Evolutionary conservation across 345 rosid species (phyloP).

Genomic region (Ceriops zippeliana): DNA sequence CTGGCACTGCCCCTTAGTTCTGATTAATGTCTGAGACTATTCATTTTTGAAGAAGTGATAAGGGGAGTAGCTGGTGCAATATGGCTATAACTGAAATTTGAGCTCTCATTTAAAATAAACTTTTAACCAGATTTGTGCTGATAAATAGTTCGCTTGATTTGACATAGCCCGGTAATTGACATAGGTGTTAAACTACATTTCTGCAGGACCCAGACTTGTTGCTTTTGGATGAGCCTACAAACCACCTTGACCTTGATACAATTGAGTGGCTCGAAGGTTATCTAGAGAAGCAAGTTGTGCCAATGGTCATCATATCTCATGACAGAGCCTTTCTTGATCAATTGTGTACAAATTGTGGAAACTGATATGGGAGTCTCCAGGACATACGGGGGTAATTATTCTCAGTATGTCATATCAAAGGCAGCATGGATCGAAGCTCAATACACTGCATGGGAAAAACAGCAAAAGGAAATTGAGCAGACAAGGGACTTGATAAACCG

Average conservation of each 20-base stretch:
- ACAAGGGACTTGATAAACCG: slow-evolving; percentile 68
- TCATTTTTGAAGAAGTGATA: slow-evolving; percentile 7
- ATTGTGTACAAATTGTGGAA: slow-evolving; percentile 91
- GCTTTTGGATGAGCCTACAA: slow-evolving; percentile 93
- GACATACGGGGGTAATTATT: slow-evolving; percentile 82
- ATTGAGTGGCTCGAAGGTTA: slow-evolving; percentile 98
- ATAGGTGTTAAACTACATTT: neutral
- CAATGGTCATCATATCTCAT: slow-evolving; percentile 94
- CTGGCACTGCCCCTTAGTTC: too few relatives aligned
- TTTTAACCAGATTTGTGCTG: neutral
- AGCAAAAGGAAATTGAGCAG: slow-evolving; percentile 80
- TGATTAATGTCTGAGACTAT: neutral
- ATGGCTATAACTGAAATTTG: neutral
- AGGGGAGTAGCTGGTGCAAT: neutral
- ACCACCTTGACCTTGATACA: slow-evolving; percentile 93
- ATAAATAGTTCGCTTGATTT: neutral
- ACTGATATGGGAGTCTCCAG: slow-evolving; percentile 92
- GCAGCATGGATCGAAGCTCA: slow-evolving; percentile 78
- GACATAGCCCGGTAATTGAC: neutral
- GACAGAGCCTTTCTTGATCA: slow-evolving; percentile 97
- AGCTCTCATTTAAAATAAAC: neutral
- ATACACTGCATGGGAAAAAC: slow-evolving; percentile 83
- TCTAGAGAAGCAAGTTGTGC: slow-evolving; percentile 82
- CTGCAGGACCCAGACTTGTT: slow-evolving; percentile 87
- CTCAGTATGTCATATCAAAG: slow-evolving; percentile 70